Evolutionary conservation across 768 basidiomycete genomes (phyloP), one percentile per base, ranked within the genome.

Genomic region (Pulveroboletus ravenelii): DNA sequence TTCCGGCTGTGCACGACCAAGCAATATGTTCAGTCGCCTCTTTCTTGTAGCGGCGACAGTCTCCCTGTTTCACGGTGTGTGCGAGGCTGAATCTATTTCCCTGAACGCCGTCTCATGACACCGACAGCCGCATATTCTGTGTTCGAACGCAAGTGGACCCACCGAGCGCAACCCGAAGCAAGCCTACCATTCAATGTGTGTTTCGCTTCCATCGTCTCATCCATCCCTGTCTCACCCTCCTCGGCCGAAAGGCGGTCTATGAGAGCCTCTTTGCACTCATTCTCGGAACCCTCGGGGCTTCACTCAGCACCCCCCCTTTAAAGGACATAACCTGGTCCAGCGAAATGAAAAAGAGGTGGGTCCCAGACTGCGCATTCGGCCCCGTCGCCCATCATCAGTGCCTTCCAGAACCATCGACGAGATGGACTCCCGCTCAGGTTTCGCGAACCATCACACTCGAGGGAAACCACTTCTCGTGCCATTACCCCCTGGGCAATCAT

Each of bases 311-410:
- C 7, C 80, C 88, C 1, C 64, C 74, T 30, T 69, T 92, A 31
- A 89, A 85, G 58, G 87, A 91, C 60, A 88, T 92, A 52, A 85
- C 86, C 31, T 93, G 89, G 91, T 80, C 88, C 15, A 89, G 87
- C 58, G 90, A 94, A 70, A 93, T 93, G 90, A 79, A 78, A 59
- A 84, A 78, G 62, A 77, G 84, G 90, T 90, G 58, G 57, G 81
- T 68, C 15, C 29, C 7, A 6, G 37, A 29, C 18, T n/a, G 31
- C 41, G 0, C 25, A 4, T 41, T 25, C 17, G 27, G 18, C 48
- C 8, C 14, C 6, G 20, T 12, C 23, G 37, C 12, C 41, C 18
- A 41, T 41, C 45, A 38, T 48, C 35, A 17, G 8, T 49, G 48
- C 27, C n/a, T 52, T 35, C 34, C 58, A 89, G 86, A 52, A 78